These are phyloP conservation scores for Achaetomium macrosporum DNA, from an alignment of 2,329 filamentous ascomycete genomes.

Conservation along the genomic window DNA sequence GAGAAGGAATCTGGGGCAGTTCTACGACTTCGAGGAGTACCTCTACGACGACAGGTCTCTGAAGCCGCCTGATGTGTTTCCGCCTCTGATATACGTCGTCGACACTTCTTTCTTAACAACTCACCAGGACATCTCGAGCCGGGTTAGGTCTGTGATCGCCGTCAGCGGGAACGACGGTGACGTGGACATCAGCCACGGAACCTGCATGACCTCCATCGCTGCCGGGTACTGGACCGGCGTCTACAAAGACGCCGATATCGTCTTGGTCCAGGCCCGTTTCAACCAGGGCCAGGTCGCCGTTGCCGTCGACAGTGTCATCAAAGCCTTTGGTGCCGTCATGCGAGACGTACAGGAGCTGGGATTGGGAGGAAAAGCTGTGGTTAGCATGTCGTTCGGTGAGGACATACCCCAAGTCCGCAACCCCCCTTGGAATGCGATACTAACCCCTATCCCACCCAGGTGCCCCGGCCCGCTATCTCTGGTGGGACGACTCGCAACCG, in stretches of 20 bases:
- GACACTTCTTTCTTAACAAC: background rate
- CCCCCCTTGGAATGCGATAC: background rate
- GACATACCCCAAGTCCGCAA: background rate
- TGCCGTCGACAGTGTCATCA: background rate
- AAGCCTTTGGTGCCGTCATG: background rate
- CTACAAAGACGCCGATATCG: background rate
- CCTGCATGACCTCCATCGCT: constrained; percentile 1
- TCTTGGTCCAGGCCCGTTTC: background rate
- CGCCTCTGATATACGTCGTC: background rate
- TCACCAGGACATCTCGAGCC: background rate
- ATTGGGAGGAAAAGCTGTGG: background rate
- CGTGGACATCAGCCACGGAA: background rate
- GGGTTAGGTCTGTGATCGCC: background rate
- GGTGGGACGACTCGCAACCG: background rate
- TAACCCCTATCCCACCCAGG: background rate
- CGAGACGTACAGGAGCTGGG: background rate
- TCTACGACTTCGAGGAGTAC: constrained; percentile 1
- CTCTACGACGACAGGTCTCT: background rate
- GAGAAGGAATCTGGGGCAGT: background rate
- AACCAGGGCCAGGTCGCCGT: background rate
- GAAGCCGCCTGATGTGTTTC: background rate
- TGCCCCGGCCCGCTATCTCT: background rate
- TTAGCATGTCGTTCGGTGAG: constrained; percentile 2
- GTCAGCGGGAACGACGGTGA: background rate
- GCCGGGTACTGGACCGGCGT: background rate